A percentile compares a stretch with the other conserved stretches of the same genome.
These are phyloP conservation scores for Candida morakotiae DNA, from an alignment of 805 yeast genomes.

Conservation along the genomic window DNA sequence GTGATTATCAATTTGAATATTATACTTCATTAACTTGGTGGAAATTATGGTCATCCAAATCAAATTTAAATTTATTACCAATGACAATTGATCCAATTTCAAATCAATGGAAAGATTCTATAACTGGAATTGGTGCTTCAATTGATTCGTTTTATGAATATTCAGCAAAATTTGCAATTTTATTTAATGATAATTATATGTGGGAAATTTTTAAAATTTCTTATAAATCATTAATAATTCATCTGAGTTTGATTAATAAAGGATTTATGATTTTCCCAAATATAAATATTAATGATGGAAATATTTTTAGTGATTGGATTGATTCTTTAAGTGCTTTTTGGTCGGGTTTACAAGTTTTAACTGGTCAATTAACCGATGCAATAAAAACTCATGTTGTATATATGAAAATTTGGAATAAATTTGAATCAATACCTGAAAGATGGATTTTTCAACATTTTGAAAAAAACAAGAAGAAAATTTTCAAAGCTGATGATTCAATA, in stretches of 20 bases:
- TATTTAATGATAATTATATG: slow-evolving; percentile 61
- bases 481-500: slow-evolving; percentile 21
- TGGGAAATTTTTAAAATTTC: slow-evolving; percentile 52
- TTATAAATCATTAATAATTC: slow-evolving; percentile 50
- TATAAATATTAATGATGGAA: slow-evolving; percentile 52
- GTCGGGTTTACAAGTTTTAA: slow-evolving; percentile 78
- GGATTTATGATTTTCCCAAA: slow-evolving; percentile 49
- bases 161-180: slow-evolving; percentile 69
- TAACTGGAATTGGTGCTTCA: slow-evolving; percentile 87
- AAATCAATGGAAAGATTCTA: slow-evolving; percentile 51
- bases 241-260: slow-evolving; percentile 33
- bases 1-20: slow-evolving; percentile 65
- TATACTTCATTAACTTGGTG: slow-evolving; percentile 60
- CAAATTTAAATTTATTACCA: slow-evolving; percentile 63
- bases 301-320: slow-evolving; percentile 59
- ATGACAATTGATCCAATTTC: slow-evolving; percentile 66
- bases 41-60: slow-evolving; percentile 66
- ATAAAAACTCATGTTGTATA: slow-evolving; percentile 55
- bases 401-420: slow-evolving; percentile 75
- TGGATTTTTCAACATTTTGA: slow-evolving; percentile 47
- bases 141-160: slow-evolving; percentile 89
- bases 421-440: slow-evolving; percentile 82
- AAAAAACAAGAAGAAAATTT: slow-evolving; percentile 4
- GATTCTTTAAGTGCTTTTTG: slow-evolving; percentile 86
- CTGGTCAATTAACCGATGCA: slow-evolving; percentile 72